Conservation (phyloP, 2,329 filamentous ascomycete genomes). For the Thielaviopsis euricoi region DNA sequence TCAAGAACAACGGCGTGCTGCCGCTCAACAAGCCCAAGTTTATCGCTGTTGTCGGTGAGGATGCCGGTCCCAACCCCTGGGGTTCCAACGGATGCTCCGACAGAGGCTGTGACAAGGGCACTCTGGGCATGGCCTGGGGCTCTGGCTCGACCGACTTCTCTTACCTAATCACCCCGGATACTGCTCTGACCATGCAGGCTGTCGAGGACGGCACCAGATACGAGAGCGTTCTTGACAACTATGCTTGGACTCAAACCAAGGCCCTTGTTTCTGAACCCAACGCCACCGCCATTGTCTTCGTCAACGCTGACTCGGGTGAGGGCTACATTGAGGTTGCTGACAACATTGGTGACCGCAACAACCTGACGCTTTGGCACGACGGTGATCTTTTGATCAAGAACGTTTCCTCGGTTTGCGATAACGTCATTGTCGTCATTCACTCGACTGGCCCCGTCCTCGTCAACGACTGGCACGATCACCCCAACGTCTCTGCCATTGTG, state of each 20-base stretch:
- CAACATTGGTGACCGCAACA: conserved; percentile 79
- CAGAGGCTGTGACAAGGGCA: conserved; percentile 42
- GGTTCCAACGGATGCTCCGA: conserved; percentile 70
- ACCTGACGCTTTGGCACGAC: conserved; percentile 75
- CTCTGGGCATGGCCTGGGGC: conserved; percentile 64
- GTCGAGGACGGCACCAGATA: conserved; percentile 39
- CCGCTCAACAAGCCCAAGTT: conserved; percentile 67
- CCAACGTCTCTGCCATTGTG: conserved; percentile 69
- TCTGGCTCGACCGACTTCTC: conserved; percentile 59
- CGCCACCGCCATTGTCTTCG: conserved; percentile 69
- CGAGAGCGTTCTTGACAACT: conserved; percentile 52
- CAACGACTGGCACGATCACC: conserved; percentile 54
- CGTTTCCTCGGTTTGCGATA: conserved; percentile 60
- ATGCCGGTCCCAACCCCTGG: conserved; percentile 56
- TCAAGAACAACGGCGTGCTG: conserved; percentile 69
- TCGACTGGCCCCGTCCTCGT: conserved; percentile 66
- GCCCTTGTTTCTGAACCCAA: conserved; percentile 43
- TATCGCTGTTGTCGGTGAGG: conserved; percentile 63
- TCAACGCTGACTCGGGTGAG: conserved; percentile 74
- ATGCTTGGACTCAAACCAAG: conserved; percentile 43
- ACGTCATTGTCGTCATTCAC: conserved; percentile 87
- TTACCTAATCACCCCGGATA: conserved; percentile 59
- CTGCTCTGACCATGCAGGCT: conserved; percentile 49
- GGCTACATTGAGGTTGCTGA: conserved; percentile 70
- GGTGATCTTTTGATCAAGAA: conserved; percentile 70